phyloP scores from a whole-genome alignment of 2,329 filamentous ascomycete genomes.

The Eutypella sp. region DNA sequence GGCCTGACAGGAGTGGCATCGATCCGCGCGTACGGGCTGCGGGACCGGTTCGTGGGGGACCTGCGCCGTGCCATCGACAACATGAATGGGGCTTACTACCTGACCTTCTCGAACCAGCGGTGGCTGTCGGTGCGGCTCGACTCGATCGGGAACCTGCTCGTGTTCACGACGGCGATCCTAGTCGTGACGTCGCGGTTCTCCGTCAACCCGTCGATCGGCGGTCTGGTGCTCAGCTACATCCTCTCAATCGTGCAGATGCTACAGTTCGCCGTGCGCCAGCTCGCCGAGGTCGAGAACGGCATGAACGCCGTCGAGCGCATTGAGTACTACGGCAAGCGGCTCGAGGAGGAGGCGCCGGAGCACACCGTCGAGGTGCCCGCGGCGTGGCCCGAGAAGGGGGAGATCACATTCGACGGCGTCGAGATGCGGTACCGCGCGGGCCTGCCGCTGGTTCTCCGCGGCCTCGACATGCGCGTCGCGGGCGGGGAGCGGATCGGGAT shows the following conservation, averaged over 20 bases:
- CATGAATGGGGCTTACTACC: conserved; percentile 91
- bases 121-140: conserved; percentile 88
- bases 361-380: conserved; percentile 68
- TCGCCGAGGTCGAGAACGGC: conserved; percentile 94
- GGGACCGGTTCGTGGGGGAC: conserved; percentile 66
- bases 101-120: conserved; percentile 92
- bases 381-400: conserved; percentile 81
- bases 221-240: conserved; percentile 89
- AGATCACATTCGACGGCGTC: conserved; percentile 70
- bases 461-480: conserved; percentile 64
- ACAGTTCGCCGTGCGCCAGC: conserved; percentile 88
- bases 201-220: conserved; percentile 77
- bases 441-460: conserved; percentile 68
- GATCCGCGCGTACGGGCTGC: conserved; percentile 84
- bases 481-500: conserved; percentile 78
- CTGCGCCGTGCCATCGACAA: conserved; percentile 73
- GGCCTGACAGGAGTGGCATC: conserved; percentile 77
- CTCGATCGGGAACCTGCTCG: conserved; percentile 73
- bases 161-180: conserved; percentile 83
- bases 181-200: conserved; percentile 88
- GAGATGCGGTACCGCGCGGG: conserved; percentile 73
- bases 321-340: conserved; percentile 78
- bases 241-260: conserved; percentile 91
- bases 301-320: conserved; percentile 96
- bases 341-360: conserved; percentile 85